Evolutionary conservation across 2,329 filamentous ascomycete species (phyloP).

Genomic region (Aspergillus felis): DNA sequence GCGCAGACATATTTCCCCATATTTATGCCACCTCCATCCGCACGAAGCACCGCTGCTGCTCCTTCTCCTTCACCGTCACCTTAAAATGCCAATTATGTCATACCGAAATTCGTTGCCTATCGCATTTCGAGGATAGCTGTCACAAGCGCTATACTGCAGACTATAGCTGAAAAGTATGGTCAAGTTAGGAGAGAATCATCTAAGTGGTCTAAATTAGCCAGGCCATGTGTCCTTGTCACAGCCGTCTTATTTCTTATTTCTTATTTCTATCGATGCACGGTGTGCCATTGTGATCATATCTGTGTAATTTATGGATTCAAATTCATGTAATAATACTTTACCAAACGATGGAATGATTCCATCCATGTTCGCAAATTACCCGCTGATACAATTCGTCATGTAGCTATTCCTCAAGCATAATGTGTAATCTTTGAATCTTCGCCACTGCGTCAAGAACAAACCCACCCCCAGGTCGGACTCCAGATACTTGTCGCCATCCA

Average conservation of each 20-base stretch:
- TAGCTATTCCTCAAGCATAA: background rate
- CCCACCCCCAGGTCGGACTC: background rate
- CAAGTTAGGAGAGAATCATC: background rate
- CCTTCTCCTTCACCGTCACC: slow-evolving; percentile 40
- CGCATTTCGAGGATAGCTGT: background rate
- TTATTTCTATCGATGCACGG: background rate
- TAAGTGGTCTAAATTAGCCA: background rate
- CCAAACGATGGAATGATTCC: background rate
- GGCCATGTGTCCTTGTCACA: background rate
- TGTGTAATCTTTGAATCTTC: background rate
- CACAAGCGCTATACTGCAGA: background rate
- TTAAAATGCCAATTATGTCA: slow-evolving; percentile 1
- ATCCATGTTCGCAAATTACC: background rate
- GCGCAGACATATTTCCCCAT: slow-evolving; percentile 61
- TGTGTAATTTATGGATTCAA: background rate
- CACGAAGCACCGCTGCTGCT: slow-evolving; percentile 29
- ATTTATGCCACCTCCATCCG: slow-evolving; percentile 56
- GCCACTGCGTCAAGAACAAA: background rate
- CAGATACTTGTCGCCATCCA: background rate
- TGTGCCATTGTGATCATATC: background rate
- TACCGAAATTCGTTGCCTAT: background rate
- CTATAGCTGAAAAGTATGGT: background rate
- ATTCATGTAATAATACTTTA: background rate
- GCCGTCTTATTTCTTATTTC: background rate
- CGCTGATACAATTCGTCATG: background rate